Evolutionary conservation across 306 rosid genomes (phyloP), one percentile per base, ranked within the genome.

Genomic region (Quercus ilex): DNA sequence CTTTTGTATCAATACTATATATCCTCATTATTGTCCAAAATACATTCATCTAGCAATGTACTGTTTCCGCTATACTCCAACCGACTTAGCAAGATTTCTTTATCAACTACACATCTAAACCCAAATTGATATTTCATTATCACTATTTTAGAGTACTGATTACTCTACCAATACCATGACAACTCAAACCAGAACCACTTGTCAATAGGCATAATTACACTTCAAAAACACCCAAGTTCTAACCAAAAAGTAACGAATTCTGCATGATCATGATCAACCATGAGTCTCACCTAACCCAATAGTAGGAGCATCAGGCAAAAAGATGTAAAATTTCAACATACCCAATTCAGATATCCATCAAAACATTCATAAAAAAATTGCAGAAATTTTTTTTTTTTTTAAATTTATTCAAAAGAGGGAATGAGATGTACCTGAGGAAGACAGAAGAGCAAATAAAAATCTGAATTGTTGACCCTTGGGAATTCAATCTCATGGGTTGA

Each of bases 361-460:
- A 41, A 62, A 33, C 26, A 71, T 20, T 69, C 43, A 21, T 20
- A 60, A 10, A 5, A 1, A 43, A 38, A 2, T 7, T 38, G 43
- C 43, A 38, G 43, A n/a, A n/a, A n/a, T n/a, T n/a, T n/a, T n/a
- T n/a, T n/a, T n/a, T n/a, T n/a, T n/a, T n/a, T n/a, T n/a, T n/a
- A n/a, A n/a, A n/a, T n/a, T n/a, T n/a, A n/a, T n/a, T n/a, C 67
- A 60, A 59, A 7, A 20, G 41, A 38, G 65, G 53, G 53, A 49
- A 31, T 20, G 4, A 11, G 74, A 31, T 21, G 51, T 60, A 83
- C 86, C 86, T 78, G 58, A 53, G 68, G 41, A 38, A 20, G 71
- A 69, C 63, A 74, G 46, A 28, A 53, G 53, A 75, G 74, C 18
- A 2, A n/a, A 19, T 55, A 3, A 23, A 28, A 30, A 53, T 71